Base-by-base conservation (phyloP, 108 stramenopile species). In the Stephanodiscus triporus region DNA sequence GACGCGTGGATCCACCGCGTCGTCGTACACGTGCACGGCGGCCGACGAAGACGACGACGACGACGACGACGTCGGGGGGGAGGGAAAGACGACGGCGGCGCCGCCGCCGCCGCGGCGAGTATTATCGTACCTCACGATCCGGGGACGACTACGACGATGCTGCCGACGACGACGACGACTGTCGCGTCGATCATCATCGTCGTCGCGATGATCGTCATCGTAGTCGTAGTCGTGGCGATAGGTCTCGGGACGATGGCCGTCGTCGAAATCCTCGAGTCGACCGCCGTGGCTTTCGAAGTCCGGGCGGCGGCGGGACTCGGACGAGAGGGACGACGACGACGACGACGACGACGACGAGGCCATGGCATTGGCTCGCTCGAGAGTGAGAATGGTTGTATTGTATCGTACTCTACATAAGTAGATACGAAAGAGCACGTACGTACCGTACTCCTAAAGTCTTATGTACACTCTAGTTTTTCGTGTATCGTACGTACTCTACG, bases 221-320 rank as follows among this genome's bases (percentile, higher is more conserved):
- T 11, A 4, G 40, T 11, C 26, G 22, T 43, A 1, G 38, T 34
- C 22, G 1, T 22, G 68, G 29, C 80, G 62, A 55, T 82, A 72
- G 23, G 74, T 90, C 56, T 88, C 89, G 0, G 89, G 89, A 43
- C 77, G 45, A 63, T 90, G 89, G 0, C 89, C 89, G 51, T 90
- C 89, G 66, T 90, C 65, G 68, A 84, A 89, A 24, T 63, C 16
- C 65, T 82, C 78, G 8, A 80, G 65, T 34, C 40, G 50, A 24
- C 80, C 73, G 26, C 83, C 76, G 54, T 76, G 66, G 68, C 66
- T 72, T 74, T 75, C 72, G 56, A 80, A 80, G 5, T 61, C 48
- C 36, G 62, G 73, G 40, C 67, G 49, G 0, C 3, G 13, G n/a
- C n/a, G n/a, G n/a, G n/a, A n/a, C n/a, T n/a, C n/a, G n/a, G n/a